These are phyloP conservation scores for Ophiostoma ulmi DNA, from an alignment of 2,329 filamentous ascomycete genomes.

Conservation along the genomic window DNA sequence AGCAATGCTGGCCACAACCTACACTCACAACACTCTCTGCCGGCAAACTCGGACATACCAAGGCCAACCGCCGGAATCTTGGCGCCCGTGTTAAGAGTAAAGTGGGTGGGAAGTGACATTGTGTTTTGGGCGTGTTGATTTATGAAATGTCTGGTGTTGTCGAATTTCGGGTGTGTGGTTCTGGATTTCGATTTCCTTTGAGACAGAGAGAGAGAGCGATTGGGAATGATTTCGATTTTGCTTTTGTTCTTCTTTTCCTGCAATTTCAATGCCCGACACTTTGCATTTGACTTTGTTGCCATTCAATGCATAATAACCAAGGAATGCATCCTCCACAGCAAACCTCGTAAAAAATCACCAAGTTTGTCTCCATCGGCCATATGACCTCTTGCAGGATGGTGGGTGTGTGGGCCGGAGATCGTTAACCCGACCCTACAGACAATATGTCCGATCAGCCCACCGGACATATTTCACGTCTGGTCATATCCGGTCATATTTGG, in stretches of 20 bases:
- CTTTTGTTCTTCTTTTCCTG: background rate
- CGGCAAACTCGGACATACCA: slow-evolving; percentile 31
- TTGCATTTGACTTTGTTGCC: background rate
- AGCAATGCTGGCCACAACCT: background rate
- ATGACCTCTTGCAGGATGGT: background rate
- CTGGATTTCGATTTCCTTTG: background rate
- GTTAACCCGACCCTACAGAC: background rate
- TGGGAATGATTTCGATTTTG: background rate
- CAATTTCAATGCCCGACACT: background rate
- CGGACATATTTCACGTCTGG: background rate
- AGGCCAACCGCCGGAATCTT: slow-evolving; percentile 54
- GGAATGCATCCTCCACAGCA: background rate
- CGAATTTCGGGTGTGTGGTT: background rate
- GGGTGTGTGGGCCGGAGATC: background rate
- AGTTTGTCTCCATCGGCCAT: slow-evolving; percentile 3
- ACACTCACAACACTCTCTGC: slow-evolving; percentile 24
- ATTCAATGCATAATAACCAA: background rate
- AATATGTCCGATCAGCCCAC: slow-evolving; percentile 1
- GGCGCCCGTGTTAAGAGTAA: slow-evolving; percentile 48
- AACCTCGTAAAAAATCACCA: slow-evolving; percentile 9
- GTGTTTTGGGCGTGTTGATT: background rate
- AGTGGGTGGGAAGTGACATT: slow-evolving; percentile 20
- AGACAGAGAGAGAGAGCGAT: background rate
- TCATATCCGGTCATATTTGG: background rate
- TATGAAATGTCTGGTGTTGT: background rate